These are phyloP conservation scores for Tilletia caries DNA, from an alignment of 1,284 basidiomycete species.

Conservation along the genomic window DNA sequence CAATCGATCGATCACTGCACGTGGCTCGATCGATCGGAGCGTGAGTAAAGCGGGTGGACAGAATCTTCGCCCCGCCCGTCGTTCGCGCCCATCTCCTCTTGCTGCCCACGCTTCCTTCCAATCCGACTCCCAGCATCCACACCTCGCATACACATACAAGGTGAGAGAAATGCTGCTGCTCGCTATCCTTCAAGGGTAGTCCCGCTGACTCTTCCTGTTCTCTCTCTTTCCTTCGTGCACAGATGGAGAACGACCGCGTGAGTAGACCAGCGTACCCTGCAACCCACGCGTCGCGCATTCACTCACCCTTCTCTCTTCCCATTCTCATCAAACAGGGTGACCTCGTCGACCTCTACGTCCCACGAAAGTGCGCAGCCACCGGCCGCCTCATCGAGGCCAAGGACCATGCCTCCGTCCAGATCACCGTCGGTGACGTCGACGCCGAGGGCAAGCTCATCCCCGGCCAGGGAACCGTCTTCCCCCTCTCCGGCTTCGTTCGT, in stretches of 20 bases:
- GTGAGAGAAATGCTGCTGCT: not conserved
- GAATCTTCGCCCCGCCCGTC: not conserved
- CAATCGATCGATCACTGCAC: no score
- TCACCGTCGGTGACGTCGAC: constrained; percentile 92
- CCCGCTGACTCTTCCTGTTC: not conserved
- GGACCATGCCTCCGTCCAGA: constrained; percentile 97
- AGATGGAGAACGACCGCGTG: constrained; percentile 59
- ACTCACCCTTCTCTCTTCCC: not conserved
- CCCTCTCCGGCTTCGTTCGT: constrained; percentile 88
- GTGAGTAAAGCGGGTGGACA: not conserved
- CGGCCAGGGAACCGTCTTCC: constrained; percentile 81
- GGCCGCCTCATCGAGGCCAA: constrained; percentile 96
- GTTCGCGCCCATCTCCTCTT: no score
- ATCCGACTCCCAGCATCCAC: not conserved
- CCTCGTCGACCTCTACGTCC: constrained; percentile 99
- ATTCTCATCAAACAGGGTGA: constrained; percentile 66
- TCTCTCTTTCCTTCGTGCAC: not conserved
- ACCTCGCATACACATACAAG: not conserved
- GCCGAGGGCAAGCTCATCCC: constrained; percentile 80
- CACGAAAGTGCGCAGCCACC: constrained; percentile 79
- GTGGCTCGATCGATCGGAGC: not conserved
- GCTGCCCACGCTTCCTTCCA: not conserved
- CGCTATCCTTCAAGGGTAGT: not conserved
- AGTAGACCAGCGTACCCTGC: constrained; percentile 19
- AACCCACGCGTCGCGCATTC: no score